Evolutionary conservation across 1,284 basidiomycete genomes (phyloP), one percentile per base, ranked within the genome.

Genomic region (Cerrena zonata): DNA sequence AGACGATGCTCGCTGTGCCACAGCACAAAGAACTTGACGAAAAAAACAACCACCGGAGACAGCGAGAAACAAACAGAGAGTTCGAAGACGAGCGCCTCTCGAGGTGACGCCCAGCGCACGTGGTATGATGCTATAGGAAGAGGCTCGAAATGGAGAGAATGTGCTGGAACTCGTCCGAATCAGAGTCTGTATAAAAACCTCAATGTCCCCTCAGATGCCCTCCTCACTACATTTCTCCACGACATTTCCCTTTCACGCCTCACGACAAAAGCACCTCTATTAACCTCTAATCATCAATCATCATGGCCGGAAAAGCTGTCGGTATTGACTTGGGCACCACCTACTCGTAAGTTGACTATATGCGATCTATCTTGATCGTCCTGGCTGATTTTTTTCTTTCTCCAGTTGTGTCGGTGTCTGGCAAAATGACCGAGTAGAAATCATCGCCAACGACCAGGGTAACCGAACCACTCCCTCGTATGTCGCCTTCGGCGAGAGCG

Each of bases 391-490:
- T 50, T n/a, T 2, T 27, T 48, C 30, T 19, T 52, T 48, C 24
- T 53, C 25, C 70, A 88, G 86, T 18, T 88, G 85, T 68, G 86
- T 94, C 62, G 94, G 89, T 79, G 93, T 96, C 59, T 97, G 94
- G 94, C 90, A 94, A 77, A 93, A 96, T 63, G 94, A 97, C 79
- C 91, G 94, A 66, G 94, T 97, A 59, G 94, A 97, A 77, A 95
- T 95, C 76, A 94, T 93, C 69, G 89, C 91, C 75, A 94, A 95
- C 74, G 94, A 96, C 78, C 94, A 95, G 79, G 93, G 94, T 69
- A 96, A 96, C 79, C 87, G 93, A 54, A 96, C 93, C 25, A 96
- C 94, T 15, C 94, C 93, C 38, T 96, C 91, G 5, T 94, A 93
- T 69, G 91, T 94, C 69, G 87, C 89, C 43, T 94, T 94, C 79